Base-by-base conservation (phyloP, 371 early-diverging fungal genomes). In the Basidiobolus meristosporus region DNA sequence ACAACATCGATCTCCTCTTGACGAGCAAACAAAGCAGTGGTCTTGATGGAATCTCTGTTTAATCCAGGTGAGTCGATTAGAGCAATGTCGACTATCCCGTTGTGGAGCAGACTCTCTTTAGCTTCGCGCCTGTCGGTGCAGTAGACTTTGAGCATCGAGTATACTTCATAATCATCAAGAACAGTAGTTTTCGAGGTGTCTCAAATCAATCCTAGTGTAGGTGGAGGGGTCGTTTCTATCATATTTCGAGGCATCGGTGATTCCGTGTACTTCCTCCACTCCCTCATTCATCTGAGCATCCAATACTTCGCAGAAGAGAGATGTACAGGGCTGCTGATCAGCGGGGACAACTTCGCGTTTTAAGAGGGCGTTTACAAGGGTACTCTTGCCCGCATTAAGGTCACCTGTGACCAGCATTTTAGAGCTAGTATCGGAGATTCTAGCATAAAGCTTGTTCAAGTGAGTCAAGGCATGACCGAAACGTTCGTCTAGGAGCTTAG, bases 1-100 rank as follows among this genome's bases (percentile, higher is more conserved):
- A 98, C 82, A 6, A 92, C 95, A 51, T 98, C 98, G 52, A 98
- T 98, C 53, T 92, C 92, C 51, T 92, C 90, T 59, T 95, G 93
- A 41, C 89, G 80, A 9, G 95, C 83, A 72, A 95, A 91, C 2
- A 95, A 67, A 38, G 87, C 77, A 7, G 85, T 92, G 17, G 98
- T 98, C 56, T 95, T 90, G 50, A 89, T 67, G 19, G 88, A 82
- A 53, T 98, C 96, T 22, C 90, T 82, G 57, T 98, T 98, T 37
- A 98, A 64, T n/a, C 98, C 98, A 7, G 98, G 98, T 0, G 92
- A 90, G 46, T 98, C 98, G 46, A 98, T 93, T 46, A 98, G 60
- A 2, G 82, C 79, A 53, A 97, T 82, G 53, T 97, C 90, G 15
- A 90, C 84, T 2, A 85, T 70, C 21, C 90, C 95, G 51, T 93